phyloP scores from a whole-genome alignment of 768 basidiomycete genomes.

The Hebeloma cylindrosporum region DNA sequence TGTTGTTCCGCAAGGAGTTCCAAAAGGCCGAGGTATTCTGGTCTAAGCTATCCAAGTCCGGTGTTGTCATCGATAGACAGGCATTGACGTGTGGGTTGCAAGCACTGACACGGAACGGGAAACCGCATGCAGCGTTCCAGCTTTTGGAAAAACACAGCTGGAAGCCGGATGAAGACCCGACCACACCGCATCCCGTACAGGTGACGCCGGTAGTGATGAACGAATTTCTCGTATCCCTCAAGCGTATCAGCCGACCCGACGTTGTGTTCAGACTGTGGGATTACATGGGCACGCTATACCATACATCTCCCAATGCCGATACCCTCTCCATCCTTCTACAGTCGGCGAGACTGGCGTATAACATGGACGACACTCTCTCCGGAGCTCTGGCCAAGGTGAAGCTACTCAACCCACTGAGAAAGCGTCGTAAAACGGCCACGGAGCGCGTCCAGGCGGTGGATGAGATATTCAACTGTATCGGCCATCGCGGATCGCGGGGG shows the following conservation, averaged over 20 bases:
- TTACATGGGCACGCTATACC: conserved; percentile 59
- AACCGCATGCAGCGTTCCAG: conserved; percentile 48
- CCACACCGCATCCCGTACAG: background rate
- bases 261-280: conserved; percentile 68
- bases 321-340: conserved; percentile 64
- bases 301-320: conserved; percentile 49
- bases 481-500: conserved; percentile 22
- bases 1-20: conserved; percentile 43
- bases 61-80: conserved; percentile 41
- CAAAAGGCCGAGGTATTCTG: conserved; percentile 43
- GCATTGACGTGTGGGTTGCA: conserved; percentile 53
- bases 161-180: conserved; percentile 5
- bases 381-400: conserved; percentile 50
- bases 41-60: conserved; percentile 37
- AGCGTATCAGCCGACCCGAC: conserved; percentile 56
- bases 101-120: conserved; percentile 43
- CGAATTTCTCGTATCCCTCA: conserved; percentile 43
- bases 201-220: conserved; percentile 35
- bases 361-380: conserved; percentile 49
- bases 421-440: background rate
- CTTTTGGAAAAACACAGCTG: conserved; percentile 44
- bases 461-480: conserved; percentile 29
- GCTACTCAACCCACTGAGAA: conserved; percentile 34
- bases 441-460: conserved; percentile 26
- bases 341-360: conserved; percentile 52